Conservation (phyloP, 2,329 filamentous ascomycete genomes). For the Apiospora hydei region DNA sequence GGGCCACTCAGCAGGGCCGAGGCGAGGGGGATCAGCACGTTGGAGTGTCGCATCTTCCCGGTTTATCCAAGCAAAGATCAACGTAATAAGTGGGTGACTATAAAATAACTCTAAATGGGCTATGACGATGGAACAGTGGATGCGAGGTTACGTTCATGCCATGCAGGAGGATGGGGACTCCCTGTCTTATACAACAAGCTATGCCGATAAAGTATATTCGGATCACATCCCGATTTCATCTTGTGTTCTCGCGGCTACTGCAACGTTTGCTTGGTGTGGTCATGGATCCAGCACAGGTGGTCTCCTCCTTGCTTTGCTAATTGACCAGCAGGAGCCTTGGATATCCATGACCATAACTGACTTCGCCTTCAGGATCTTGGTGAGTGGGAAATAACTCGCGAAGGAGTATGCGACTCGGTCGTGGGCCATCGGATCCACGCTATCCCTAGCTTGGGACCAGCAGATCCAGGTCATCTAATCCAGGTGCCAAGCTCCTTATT, state of each 20-base stretch:
- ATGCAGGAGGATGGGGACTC: constrained; percentile 5
- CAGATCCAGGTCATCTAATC: constrained; percentile 15
- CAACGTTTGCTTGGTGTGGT: constrained; percentile 3
- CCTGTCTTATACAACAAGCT: constrained; percentile 8
- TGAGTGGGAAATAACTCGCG: constrained; percentile 1
- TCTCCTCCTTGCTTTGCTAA: not conserved
- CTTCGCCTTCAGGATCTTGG: not conserved
- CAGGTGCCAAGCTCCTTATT: not conserved
- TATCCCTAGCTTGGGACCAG: not conserved
- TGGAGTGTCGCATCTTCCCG: not conserved
- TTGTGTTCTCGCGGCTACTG: not conserved
- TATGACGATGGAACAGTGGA: not conserved
- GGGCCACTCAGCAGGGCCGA: not conserved
- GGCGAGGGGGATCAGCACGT: not conserved
- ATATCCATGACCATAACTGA: not conserved
- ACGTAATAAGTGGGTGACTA: not conserved
- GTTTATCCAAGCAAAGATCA: not conserved
- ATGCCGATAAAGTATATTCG: not conserved
- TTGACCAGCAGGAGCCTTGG: not conserved
- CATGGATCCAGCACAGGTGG: constrained; percentile 5
- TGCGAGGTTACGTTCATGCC: not conserved
- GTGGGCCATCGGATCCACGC: not conserved
- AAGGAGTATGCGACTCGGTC: not conserved
- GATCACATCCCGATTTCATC: not conserved
- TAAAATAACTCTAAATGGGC: not conserved